Evolutionary conservation across 140 eudicot genomes (phyloP).

Genomic region (Senecio squalidus): DNA sequence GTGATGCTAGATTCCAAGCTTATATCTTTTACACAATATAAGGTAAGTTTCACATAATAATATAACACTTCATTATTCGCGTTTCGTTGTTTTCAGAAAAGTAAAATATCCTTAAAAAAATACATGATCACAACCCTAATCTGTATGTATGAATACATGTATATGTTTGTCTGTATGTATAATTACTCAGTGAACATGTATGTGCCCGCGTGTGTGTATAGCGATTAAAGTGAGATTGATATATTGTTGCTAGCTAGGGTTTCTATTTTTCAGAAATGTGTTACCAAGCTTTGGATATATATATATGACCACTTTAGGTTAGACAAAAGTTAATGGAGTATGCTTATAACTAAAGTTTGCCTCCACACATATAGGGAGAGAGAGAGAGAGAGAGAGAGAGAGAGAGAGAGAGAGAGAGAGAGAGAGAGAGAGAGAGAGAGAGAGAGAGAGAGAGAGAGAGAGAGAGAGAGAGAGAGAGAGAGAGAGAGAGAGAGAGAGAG

Average conservation of each 20-base stretch:
- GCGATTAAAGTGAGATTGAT: neutral
- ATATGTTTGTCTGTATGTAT: too few species aligned
- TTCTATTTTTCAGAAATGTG: conserved; percentile 11
- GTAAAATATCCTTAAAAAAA: too few species aligned
- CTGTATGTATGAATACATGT: too few species aligned
- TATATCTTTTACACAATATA: too few species aligned
- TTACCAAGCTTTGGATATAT: neutral
- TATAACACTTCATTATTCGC: too few species aligned
- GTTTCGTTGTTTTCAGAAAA: too few species aligned
- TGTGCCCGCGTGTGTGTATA: neutral
- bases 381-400: conserved; percentile 8
- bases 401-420: conserved; percentile 13
- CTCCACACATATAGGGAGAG: conserved; percentile 1
- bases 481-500: conserved; percentile 12
- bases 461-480: conserved; percentile 6
- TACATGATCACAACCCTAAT: too few species aligned
- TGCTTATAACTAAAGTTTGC: conserved; percentile 33
- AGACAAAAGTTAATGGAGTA: conserved; percentile 18
- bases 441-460: conserved; percentile 19
- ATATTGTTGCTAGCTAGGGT: conserved; percentile 6
- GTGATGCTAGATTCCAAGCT: too few species aligned
- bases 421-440: conserved; percentile 17
- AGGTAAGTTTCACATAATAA: too few species aligned
- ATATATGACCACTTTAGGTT: conserved; percentile 4
- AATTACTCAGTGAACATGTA: neutral